These are phyloP conservation scores for Thelonectria rubi DNA, from an alignment of 2,329 filamentous ascomycete genomes.

Conservation along the genomic window DNA sequence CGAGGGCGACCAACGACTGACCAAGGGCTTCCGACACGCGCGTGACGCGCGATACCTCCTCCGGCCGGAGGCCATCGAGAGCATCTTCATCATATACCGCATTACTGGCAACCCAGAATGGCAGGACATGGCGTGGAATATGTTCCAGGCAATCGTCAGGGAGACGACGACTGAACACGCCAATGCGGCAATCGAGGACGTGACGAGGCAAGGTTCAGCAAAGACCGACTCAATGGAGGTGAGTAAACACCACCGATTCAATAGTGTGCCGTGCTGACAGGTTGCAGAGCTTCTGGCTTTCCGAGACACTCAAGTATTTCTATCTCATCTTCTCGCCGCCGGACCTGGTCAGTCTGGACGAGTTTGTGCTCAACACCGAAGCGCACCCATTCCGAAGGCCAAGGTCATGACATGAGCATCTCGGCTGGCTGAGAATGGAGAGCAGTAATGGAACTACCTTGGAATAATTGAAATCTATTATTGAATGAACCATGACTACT, in stretches of 20 bases:
- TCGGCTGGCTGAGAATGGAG: too few relatives aligned
- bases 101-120: conserved; percentile 58
- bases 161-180: conserved; percentile 58
- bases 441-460: too few relatives aligned
- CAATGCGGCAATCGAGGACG: conserved; percentile 59
- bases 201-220: conserved; percentile 46
- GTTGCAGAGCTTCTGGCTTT: conserved; percentile 73
- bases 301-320: conserved; percentile 80
- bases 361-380: conserved; percentile 70
- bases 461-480: too few relatives aligned
- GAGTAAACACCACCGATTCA: conserved; percentile 43
- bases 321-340: conserved; percentile 75
- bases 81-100: conserved; percentile 59
- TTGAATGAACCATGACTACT: too few relatives aligned
- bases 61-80: conserved; percentile 61
- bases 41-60: conserved; percentile 60
- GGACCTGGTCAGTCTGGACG: conserved; percentile 71
- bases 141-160: conserved; percentile 59
- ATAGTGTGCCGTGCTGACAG: conserved; percentile 23
- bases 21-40: conserved; percentile 69
- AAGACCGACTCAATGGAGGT: conserved; percentile 69
- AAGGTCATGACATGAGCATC: too few relatives aligned
- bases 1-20: conserved; percentile 41
- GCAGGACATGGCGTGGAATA: conserved; percentile 62
- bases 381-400: conserved; percentile 54